Evolutionary conservation across 345 rosid species (phyloP), one percentile per base, ranked within the genome.

Genomic region (Triadica sebifera): DNA sequence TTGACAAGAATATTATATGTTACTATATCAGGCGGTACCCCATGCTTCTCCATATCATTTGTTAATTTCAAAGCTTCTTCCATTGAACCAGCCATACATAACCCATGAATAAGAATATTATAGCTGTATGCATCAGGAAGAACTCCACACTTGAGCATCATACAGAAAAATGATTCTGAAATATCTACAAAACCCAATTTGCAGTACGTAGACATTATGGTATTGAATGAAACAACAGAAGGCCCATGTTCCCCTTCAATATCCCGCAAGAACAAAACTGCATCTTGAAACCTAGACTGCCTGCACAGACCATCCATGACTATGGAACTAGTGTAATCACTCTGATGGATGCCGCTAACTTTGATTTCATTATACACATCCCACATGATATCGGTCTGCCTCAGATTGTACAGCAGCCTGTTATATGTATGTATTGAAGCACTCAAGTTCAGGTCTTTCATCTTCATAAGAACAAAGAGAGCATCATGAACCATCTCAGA

Each of bases 51-150:
- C 97, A 93, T 91, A 47, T 85, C 85, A 82, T 58, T 68, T 43
- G 84, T 78, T 37, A 87, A 78, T 45, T 85, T 84, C 56, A 87
- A 69, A 47, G 96, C 96, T 85, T 93, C 98, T 68, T 83, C 87
- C 74, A 88, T 80, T 62, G 91, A 88, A 64, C 96, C 93, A 77
- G 88, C 90, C 34, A 81, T 56, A 78, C 89, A 89, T 67, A 88
- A 85, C 39, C 94, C 94, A 56, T 88, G 89, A 74, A 93, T 83
- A 72, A 93, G 93, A 78, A 91, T 93, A 83, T 91, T 93, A 75
- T 88, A 90, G 76, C 90, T 89, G 80, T 86, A 85, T 55, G 73
- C 78, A 82, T 88, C 89, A 50, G 96, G 93, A 83, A 84, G 82
- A 66, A 91, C 72, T 67, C 96, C 96, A 78, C 75, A 80, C 75